Base-by-base conservation (phyloP, 2,329 filamentous ascomycete genomes). In the Cladosporium austrohemisphaericum region DNA sequence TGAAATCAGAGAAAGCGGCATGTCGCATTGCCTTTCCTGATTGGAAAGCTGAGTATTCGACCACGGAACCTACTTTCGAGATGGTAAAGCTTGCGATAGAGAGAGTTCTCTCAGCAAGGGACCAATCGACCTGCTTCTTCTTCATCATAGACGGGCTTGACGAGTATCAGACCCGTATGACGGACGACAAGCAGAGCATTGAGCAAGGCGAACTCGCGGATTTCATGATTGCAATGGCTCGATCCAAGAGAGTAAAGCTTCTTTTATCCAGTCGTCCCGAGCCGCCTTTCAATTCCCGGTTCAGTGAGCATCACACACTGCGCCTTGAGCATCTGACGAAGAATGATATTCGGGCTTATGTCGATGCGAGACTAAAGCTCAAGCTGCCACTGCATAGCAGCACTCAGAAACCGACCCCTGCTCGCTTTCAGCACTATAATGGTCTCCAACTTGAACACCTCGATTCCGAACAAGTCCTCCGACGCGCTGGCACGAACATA, bases 1-100 rank as follows among this genome's bases (percentile, higher is more conserved):
- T 33, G 1, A 36, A 13, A 16, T 4, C 19, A 3, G 31, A 45
- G 0, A 4, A 18, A 5, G 2, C 2, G 0, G 1, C 26, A n/a
- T 45, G 29, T 20, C 41, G 41, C 2, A 19, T 45, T 7, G 41
- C 41, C 3, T 45, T 45, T 35, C 41, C 31, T 1, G n/a, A 35
- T 2, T 45, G 31, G 41, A 11, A 32, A 18, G 2, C 4, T 11
- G 22, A 43, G 13, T 43, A 32, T 28, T 9, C 16, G 3, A 13
- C n/a, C 5, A 2, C 3, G 6, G 2, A 31, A 13, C 40, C 40
- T 3, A 32, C 40, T 13, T 5, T 43, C 2, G 13, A 22, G 7
- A 32, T 13, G 28, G 11, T 43, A 3, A 9, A 9, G 2, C 16
- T 18, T n/a, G 40, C 40, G 3, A 33, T 33, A 28, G 11, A 32